Percentiles rank a stretch among this genome's conserved stretches.
Conservation (phyloP, 176 grass and related monocot genomes). For the Triticum monococcum region DNA sequence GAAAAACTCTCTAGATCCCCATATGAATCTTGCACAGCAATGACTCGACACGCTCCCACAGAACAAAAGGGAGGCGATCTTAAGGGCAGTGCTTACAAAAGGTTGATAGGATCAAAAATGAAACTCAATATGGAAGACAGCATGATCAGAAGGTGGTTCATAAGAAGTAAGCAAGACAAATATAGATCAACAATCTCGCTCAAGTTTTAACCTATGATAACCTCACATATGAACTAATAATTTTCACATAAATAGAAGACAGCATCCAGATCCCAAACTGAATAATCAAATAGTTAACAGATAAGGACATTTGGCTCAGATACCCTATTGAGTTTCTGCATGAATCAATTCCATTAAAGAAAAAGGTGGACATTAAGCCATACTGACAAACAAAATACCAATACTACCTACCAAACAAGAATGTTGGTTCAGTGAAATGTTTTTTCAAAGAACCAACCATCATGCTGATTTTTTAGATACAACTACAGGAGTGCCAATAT, state of each 20-base stretch:
- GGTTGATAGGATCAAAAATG: neutral
- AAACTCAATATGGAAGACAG: neutral
- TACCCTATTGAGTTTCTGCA: neutral
- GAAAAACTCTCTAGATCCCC: conserved; percentile 48
- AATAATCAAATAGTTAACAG: neutral
- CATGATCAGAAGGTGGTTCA: neutral
- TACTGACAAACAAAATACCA: neutral
- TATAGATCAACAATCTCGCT: neutral
- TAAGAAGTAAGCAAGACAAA: neutral
- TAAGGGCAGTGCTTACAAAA: conserved; percentile 50
- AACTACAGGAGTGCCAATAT: neutral
- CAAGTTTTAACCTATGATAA: neutral
- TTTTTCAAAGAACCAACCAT: neutral
- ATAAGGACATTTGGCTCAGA: neutral
- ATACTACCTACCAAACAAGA: too few species aligned
- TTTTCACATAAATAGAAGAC: neutral
- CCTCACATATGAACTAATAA: neutral
- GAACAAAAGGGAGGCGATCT: conserved; percentile 52
- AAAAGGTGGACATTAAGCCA: neutral
- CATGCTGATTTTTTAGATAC: neutral
- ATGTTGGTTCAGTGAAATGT: neutral
- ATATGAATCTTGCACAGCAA: conserved; percentile 51
- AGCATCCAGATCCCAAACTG: neutral
- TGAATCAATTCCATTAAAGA: neutral
- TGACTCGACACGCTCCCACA: conserved; percentile 61